A percentile compares a stretch with the other conserved stretches of the same genome.
Conservation (phyloP, 352 stramenopile species). For the Phytopythium cucurbitacearum region DNA sequence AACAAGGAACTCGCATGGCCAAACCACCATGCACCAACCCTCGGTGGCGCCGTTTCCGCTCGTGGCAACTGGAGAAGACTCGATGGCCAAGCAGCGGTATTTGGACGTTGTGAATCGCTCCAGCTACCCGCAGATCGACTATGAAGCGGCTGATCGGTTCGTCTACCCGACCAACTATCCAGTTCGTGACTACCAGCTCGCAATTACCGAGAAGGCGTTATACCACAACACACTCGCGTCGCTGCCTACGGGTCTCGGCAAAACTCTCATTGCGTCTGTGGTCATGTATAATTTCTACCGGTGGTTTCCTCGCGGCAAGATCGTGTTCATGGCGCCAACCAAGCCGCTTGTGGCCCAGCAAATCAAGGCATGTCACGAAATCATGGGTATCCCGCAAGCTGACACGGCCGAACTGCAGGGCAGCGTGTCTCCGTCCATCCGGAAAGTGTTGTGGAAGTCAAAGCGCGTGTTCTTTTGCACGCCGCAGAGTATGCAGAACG, state of each 20-base stretch:
- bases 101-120: constrained; percentile 31
- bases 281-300: constrained; percentile 99
- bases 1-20: constrained; percentile 4
- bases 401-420: constrained; percentile 86
- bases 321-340: constrained; percentile 98
- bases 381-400: constrained; percentile 91
- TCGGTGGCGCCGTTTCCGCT: constrained; percentile 12
- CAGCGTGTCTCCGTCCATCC: constrained; percentile 58
- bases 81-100: constrained; percentile 52
- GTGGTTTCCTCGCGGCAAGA: constrained; percentile 94
- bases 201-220: constrained; percentile 91
- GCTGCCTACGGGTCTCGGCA: constrained; percentile 98
- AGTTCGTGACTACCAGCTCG: constrained; percentile 93
- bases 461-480: constrained; percentile 99
- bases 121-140: constrained; percentile 52
- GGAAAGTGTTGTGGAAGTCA: constrained; percentile 87
- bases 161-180: constrained; percentile 91
- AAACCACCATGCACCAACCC: constrained; percentile 2
- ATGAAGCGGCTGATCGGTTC: constrained; percentile 56
- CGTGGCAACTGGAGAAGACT: constrained; percentile 43
- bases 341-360: constrained; percentile 98
- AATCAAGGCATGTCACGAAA: constrained; percentile 94
- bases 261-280: constrained; percentile 98
- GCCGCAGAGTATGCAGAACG: constrained; percentile 97
- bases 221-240: constrained; percentile 98